Evolutionary conservation across 352 stramenopile genomes (phyloP).

Genomic region (Pythium oligandrum): DNA sequence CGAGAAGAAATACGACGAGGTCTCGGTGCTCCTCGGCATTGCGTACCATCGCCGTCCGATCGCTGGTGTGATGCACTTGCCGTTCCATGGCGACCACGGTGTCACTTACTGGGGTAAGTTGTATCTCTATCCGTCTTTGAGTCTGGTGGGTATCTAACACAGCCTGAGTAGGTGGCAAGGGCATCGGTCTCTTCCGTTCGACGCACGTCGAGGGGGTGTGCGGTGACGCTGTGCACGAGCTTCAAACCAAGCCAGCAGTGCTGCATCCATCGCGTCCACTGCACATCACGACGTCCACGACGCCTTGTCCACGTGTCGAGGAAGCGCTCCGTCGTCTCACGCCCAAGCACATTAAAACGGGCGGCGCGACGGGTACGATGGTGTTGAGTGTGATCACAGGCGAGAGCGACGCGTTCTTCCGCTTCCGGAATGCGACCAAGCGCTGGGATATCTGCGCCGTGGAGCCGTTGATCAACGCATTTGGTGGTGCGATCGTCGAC

Average conservation of each 20-base stretch:
- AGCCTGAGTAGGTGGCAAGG: conserved; percentile 30
- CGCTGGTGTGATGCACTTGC: conserved; percentile 66
- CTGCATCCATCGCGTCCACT: conserved; percentile 36
- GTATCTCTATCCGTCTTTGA: neutral
- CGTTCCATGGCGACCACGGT: conserved; percentile 47
- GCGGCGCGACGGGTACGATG: conserved; percentile 69
- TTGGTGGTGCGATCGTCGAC: conserved; percentile 55
- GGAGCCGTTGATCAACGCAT: conserved; percentile 52
- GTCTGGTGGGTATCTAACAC: too few relatives aligned
- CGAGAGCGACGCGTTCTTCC: conserved; percentile 60
- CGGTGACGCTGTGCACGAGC: conserved; percentile 20
- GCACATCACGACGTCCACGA: conserved; percentile 54
- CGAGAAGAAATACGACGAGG: conserved; percentile 62
- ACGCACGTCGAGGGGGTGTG: conserved; percentile 26
- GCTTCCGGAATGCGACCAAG: conserved; percentile 63
- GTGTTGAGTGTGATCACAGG: conserved; percentile 60
- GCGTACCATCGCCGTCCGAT: conserved; percentile 59
- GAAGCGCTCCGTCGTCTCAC: conserved; percentile 30
- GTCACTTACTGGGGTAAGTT: conserved; percentile 64
- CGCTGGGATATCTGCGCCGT: conserved; percentile 79
- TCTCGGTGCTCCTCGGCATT: conserved; percentile 75
- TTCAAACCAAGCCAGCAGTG: conserved; percentile 8
- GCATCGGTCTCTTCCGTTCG: conserved; percentile 47
- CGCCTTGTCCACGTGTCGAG: conserved; percentile 44
- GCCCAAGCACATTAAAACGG: conserved; percentile 32